phyloP scores from a whole-genome alignment of 1,284 basidiomycete genomes.

The Ceratobasidium sp. region DNA sequence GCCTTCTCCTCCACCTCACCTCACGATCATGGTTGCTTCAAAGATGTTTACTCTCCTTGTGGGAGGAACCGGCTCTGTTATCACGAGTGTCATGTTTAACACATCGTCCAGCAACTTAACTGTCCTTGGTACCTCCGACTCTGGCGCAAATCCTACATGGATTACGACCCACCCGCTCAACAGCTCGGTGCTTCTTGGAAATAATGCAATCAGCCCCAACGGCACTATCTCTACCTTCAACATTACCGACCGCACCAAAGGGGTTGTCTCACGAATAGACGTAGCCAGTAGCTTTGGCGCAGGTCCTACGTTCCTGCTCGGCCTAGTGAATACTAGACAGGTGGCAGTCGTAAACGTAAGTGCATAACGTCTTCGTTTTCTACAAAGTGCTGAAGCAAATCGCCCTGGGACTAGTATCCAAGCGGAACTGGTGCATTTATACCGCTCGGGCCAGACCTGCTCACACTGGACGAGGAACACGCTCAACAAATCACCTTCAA shows the following conservation, averaged over 20 bases:
- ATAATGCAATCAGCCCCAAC: constrained; percentile 62
- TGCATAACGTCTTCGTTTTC: neutral
- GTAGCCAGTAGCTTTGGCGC: neutral
- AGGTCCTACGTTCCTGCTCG: constrained; percentile 7
- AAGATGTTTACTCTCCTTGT: constrained; percentile 61
- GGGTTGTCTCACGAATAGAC: neutral
- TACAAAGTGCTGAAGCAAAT: neutral
- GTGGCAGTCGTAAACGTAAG: constrained; percentile 21
- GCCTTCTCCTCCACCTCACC: neutral
- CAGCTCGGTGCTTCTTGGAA: constrained; percentile 62
- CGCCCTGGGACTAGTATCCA: neutral
- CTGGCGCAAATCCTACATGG: constrained; percentile 77
- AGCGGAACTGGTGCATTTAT: constrained; percentile 15
- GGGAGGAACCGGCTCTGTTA: constrained; percentile 69
- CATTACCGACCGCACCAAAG: constrained; percentile 29
- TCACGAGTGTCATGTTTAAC: constrained; percentile 63
- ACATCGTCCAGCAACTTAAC: constrained; percentile 55
- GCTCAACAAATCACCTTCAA: constrained; percentile 33
- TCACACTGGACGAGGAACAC: neutral
- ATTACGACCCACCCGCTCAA: constrained; percentile 67
- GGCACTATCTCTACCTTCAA: constrained; percentile 48
- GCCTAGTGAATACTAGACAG: neutral
- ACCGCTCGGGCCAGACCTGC: neutral
- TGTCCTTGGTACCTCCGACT: constrained; percentile 58
- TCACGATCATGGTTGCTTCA: constrained; percentile 6